Evolutionary conservation across 306 rosid species (phyloP).

Genomic region (Prunus campanulata): DNA sequence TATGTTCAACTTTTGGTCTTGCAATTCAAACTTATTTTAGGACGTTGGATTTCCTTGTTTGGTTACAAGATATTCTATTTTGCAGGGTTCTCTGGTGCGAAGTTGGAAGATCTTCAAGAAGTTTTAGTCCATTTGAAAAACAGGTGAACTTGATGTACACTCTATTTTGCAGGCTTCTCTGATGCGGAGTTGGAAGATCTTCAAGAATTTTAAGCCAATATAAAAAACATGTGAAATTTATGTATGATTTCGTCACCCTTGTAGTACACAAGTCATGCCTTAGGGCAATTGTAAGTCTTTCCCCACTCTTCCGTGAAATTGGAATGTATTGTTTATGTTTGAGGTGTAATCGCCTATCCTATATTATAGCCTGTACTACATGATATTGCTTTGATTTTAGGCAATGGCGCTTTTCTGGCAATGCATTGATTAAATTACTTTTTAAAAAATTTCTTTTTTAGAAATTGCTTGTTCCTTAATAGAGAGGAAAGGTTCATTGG

Average conservation of each 20-base stretch:
- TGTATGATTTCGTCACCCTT: not conserved
- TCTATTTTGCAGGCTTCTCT: conserved; percentile 56
- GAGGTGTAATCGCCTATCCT: too few species aligned
- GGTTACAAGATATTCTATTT: conserved; percentile 10
- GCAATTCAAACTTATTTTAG: conserved; percentile 19
- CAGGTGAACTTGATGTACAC: conserved; percentile 17
- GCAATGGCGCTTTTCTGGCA: too few species aligned
- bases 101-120: conserved; percentile 46
- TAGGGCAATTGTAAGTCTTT: not conserved
- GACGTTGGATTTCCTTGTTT: conserved; percentile 2
- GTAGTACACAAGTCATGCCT: not conserved
- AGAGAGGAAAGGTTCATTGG: too few species aligned
- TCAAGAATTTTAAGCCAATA: conserved; percentile 24
- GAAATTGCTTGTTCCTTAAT: too few species aligned
- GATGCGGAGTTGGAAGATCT: conserved; percentile 46
- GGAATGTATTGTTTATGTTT: too few species aligned
- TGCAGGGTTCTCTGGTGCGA: conserved; percentile 57
- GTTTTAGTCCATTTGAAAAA: conserved; percentile 40
- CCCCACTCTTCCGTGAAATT: not conserved
- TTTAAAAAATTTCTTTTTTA: too few species aligned
- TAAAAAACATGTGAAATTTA: conserved; percentile 41
- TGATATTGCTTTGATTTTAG: too few species aligned
- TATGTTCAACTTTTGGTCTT: not conserved
- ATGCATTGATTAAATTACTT: too few species aligned
- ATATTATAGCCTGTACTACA: too few species aligned